These are phyloP conservation scores for Botrytis sinoallii DNA, from an alignment of 2,329 filamentous ascomycete genomes.

Conservation along the genomic window DNA sequence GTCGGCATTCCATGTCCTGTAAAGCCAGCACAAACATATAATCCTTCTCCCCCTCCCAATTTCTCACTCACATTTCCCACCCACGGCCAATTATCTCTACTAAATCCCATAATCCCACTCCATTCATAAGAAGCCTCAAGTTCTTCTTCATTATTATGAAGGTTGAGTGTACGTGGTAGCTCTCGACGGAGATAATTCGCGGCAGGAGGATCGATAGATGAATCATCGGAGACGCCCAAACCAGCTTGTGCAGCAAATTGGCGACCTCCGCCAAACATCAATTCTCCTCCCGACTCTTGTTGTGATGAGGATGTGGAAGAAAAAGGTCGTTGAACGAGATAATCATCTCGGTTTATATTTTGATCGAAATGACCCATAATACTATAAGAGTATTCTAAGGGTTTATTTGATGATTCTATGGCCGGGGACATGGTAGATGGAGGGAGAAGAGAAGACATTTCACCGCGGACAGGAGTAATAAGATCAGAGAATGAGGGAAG, in stretches of 20 bases:
- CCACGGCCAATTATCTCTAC: slow-evolving; percentile 65
- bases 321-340: slow-evolving; percentile 67
- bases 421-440: slow-evolving; percentile 41
- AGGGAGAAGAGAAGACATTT: slow-evolving; percentile 65
- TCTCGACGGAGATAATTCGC: slow-evolving; percentile 34
- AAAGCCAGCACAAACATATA: slow-evolving; percentile 65
- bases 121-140: slow-evolving; percentile 53
- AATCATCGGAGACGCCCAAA: slow-evolving; percentile 59
- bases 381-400: slow-evolving; percentile 46
- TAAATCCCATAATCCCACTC: slow-evolving; percentile 80
- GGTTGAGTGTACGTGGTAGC: slow-evolving; percentile 32
- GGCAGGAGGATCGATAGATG: slow-evolving; percentile 49
- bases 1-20: slow-evolving; percentile 77
- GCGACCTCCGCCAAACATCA: slow-evolving; percentile 71
- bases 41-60: slow-evolving; percentile 50
- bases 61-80: slow-evolving; percentile 62
- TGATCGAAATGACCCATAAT: slow-evolving; percentile 52
- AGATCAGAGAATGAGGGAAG: slow-evolving; percentile 66
- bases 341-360: slow-evolving; percentile 59
- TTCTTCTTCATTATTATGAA: slow-evolving; percentile 41
- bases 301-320: slow-evolving; percentile 35
- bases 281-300: slow-evolving; percentile 44
- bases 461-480: slow-evolving; percentile 74
- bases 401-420: slow-evolving; percentile 13
- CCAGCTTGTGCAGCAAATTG: slow-evolving; percentile 51